Conservation (phyloP, 1,284 basidiomycete genomes). For the Cutaneotrichosporon sp. region DNA sequence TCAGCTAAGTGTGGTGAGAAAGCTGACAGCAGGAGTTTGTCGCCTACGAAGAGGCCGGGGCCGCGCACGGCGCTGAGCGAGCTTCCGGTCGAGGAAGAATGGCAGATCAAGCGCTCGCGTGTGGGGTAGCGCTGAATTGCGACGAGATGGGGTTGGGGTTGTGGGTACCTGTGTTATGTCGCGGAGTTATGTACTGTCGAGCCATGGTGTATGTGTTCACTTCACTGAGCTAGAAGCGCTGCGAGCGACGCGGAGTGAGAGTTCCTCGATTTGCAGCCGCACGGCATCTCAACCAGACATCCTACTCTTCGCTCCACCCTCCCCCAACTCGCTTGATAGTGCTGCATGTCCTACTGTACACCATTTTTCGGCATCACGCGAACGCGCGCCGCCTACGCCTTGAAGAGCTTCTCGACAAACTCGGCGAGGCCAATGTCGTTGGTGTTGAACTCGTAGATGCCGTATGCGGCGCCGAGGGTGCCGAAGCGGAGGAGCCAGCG, state of each 20-base stretch:
- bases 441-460: conserved; percentile 95
- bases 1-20: not conserved
- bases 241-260: too few species aligned
- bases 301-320: not conserved
- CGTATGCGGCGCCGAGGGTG: conserved; percentile 80
- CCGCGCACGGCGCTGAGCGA: conserved; percentile 25
- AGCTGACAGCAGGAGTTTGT: conserved; percentile 10
- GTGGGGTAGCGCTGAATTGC: not conserved
- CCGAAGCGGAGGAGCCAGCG: conserved; percentile 72
- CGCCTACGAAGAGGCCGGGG: conserved; percentile 15
- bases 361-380: too few species aligned
- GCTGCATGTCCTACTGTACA: conserved; percentile 25
- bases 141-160: not conserved
- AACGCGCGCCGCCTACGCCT: conserved; percentile 54
- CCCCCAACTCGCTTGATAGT: not conserved
- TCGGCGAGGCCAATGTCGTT: conserved; percentile 85
- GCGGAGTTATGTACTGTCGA: not conserved
- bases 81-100: conserved; percentile 16
- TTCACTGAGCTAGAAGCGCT: not conserved
- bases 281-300: too few species aligned
- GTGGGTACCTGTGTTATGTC: not conserved
- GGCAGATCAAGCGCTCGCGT: conserved; percentile 23
- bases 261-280: too few species aligned
- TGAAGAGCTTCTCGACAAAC: conserved; percentile 62
- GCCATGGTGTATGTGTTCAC: not conserved